phyloP scores from a whole-genome alignment of 108 stramenopile genomes.

The Pseudonitzschia multistriata region DNA sequence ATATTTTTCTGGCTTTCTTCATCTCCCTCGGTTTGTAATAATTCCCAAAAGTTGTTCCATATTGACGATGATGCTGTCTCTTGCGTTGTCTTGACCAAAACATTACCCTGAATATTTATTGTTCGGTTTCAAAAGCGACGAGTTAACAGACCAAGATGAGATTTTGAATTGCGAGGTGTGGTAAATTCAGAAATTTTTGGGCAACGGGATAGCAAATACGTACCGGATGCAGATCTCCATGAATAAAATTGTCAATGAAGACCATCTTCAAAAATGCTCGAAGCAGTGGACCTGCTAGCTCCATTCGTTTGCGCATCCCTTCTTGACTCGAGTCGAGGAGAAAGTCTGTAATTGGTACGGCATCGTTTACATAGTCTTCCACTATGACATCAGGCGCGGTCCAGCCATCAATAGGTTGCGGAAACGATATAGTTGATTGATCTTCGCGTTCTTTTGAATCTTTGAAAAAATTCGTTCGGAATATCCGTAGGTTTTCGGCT shows the following conservation, averaged over 20 bases:
- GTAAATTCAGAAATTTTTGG: slow-evolving; percentile 3
- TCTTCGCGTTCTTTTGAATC: slow-evolving; percentile 20
- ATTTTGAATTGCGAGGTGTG: slow-evolving; percentile 27
- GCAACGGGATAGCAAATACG: neutral
- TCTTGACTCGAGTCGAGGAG: slow-evolving; percentile 55
- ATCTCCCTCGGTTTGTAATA: neutral
- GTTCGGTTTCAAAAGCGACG: neutral
- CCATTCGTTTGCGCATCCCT: slow-evolving; percentile 49
- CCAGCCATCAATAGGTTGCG: slow-evolving; percentile 64
- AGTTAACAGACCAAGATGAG: neutral
- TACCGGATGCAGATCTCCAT: slow-evolving; percentile 77
- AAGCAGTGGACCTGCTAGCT: slow-evolving; percentile 71
- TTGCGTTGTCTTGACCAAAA: slow-evolving; percentile 25
- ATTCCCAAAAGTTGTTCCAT: neutral
- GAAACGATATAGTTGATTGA: slow-evolving; percentile 55
- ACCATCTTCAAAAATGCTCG: slow-evolving; percentile 91
- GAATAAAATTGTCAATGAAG: slow-evolving; percentile 61
- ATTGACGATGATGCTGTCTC: neutral
- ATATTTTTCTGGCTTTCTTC: slow-evolving; percentile 1
- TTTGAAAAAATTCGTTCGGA: slow-evolving; percentile 73
- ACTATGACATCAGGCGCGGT: slow-evolving; percentile 57
- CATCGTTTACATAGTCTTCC: slow-evolving; percentile 67
- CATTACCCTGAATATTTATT: slow-evolving; percentile 27
- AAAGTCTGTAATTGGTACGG: slow-evolving; percentile 63
- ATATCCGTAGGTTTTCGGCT: slow-evolving; percentile 56